Percentiles rank a stretch among this genome's conserved stretches.
Evolutionary conservation across 2,329 filamentous ascomycete species (phyloP).

Genomic region (Didymellaceae sp.): DNA sequence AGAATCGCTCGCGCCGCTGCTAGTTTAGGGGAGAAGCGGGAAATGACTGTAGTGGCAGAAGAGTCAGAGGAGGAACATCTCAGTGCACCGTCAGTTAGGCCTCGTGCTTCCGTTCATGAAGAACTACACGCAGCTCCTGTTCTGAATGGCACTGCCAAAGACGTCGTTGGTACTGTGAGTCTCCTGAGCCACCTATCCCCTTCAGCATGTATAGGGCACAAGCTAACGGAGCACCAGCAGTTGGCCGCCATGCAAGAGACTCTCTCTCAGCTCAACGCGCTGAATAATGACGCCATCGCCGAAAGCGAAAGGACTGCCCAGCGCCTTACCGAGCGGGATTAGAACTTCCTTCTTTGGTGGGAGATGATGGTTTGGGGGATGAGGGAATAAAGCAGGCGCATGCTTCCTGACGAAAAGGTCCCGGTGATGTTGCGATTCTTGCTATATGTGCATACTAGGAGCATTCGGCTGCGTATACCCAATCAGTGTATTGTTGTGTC

Average conservation of each 20-base stretch:
- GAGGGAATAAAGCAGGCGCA: too few species aligned
- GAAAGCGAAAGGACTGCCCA: slow-evolving; percentile 44
- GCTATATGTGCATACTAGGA: slow-evolving; percentile 3
- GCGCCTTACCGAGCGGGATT: slow-evolving; percentile 39
- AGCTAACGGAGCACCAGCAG: slow-evolving; percentile 46
- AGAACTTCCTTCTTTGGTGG: slow-evolving; percentile 25
- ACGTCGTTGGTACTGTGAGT: slow-evolving; percentile 48
- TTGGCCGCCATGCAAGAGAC: slow-evolving; percentile 49
- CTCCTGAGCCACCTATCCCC: neutral
- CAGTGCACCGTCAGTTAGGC: neutral
- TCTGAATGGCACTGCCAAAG: slow-evolving; percentile 22
- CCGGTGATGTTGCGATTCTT: slow-evolving; percentile 1
- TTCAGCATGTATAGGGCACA: neutral
- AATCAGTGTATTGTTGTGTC: slow-evolving; percentile 12
- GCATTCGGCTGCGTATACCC: slow-evolving; percentile 16
- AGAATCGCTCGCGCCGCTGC: slow-evolving; percentile 46
- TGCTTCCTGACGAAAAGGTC: too few species aligned
- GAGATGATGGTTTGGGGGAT: slow-evolving; percentile 17
- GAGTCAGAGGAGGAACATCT: slow-evolving; percentile 34
- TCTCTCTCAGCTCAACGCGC: slow-evolving; percentile 42
- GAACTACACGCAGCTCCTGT: slow-evolving; percentile 1
- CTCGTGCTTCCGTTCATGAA: slow-evolving; percentile 6
- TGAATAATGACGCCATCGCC: slow-evolving; percentile 44
- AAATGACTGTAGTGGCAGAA: slow-evolving; percentile 40
- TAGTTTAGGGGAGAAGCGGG: slow-evolving; percentile 42